Evolutionary conservation across 306 rosid genomes (phyloP).

Genomic region (Comarum palustre): DNA sequence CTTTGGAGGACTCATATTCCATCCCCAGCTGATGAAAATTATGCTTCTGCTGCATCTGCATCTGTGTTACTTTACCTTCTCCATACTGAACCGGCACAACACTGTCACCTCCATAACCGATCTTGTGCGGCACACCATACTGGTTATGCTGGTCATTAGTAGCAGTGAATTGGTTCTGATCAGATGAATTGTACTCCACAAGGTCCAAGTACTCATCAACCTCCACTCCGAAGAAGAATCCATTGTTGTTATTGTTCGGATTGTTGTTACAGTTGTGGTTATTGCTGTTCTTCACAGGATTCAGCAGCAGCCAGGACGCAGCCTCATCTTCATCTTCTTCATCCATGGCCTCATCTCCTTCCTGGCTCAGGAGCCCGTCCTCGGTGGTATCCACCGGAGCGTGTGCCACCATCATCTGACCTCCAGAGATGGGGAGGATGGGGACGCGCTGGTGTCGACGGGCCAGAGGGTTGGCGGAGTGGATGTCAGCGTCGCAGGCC

Average conservation of each 20-base stretch:
- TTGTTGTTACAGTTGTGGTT: slow-evolving; percentile 11
- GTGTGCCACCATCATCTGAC: neutral
- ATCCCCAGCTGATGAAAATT: slow-evolving; percentile 59
- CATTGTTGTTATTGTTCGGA: slow-evolving; percentile 35
- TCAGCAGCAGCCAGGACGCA: slow-evolving; percentile 80
- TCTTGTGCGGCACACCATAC: slow-evolving; percentile 39
- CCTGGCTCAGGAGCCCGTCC: slow-evolving; percentile 33
- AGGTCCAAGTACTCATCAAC: slow-evolving; percentile 85
- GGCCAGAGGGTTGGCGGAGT: slow-evolving; percentile 88
- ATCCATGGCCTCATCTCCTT: slow-evolving; percentile 36
- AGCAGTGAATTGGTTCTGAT: slow-evolving; percentile 36
- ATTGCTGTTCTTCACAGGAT: slow-evolving; percentile 44
- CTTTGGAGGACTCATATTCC: slow-evolving; percentile 61
- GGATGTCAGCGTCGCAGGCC: slow-evolving; percentile 79
- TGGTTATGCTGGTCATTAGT: slow-evolving; percentile 20
- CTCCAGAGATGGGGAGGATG: slow-evolving; percentile 43
- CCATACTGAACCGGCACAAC: slow-evolving; percentile 70
- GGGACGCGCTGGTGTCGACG: slow-evolving; percentile 94
- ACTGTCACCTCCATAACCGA: slow-evolving; percentile 55
- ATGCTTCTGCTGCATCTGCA: slow-evolving; percentile 33
- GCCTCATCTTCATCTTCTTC: slow-evolving; percentile 70
- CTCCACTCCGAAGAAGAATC: slow-evolving; percentile 60
- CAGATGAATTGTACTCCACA: slow-evolving; percentile 59
- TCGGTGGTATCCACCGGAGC: neutral
- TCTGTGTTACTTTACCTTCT: slow-evolving; percentile 20